Base-by-base conservation (phyloP, 768 basidiomycete species). In the Pulveroboletus sp. region DNA sequence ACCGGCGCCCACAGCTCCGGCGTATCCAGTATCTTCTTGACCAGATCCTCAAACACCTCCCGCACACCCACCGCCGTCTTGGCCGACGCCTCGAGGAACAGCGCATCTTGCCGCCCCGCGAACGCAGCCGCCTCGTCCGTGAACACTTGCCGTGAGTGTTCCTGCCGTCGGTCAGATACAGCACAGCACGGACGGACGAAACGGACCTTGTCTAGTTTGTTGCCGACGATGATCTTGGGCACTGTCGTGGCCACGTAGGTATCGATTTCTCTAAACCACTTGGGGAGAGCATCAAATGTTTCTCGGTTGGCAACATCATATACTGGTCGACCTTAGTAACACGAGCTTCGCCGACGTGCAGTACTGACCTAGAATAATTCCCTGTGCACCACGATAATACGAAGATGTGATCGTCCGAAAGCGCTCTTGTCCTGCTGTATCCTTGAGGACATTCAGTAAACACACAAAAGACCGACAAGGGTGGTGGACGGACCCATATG, bases 381-480 rank as follows among this genome's bases (percentile, higher is more conserved):
- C 88, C 57, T 91, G 87, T 37, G 88, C 88, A 2, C 88, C 89
- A 24, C 97, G 80, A 63, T 98, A 99, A 61, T 98, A 99, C 9
- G 89, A 91, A 3, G 87, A 87, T 5, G 97, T 98, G 57, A 99
- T 87, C 4, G 94, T 97, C 39, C 93, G 78, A 64, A 97, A 99
- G 6, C 95, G 84, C 69, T 99, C 97, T 67, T 98, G 95, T 97
- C 92, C 92, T 94, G 33, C 20, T 11, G 27, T 29, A 29, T 29
- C 27, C 27, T 29, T 29, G 27, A 29, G 27, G 27, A 29, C 12
- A 9, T 29, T 29, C 27, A 29, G 27, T 29, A 2, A 9, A 9
- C 8, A 9, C 27, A 29, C 8, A 29, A 2, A 9, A 29, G 4
- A 29, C 27, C 5, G 40, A 42, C 45, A 20, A 29, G n/a, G 14